phyloP scores from a whole-genome alignment of 2,329 filamentous ascomycete species.

The Alternaria sp. region DNA sequence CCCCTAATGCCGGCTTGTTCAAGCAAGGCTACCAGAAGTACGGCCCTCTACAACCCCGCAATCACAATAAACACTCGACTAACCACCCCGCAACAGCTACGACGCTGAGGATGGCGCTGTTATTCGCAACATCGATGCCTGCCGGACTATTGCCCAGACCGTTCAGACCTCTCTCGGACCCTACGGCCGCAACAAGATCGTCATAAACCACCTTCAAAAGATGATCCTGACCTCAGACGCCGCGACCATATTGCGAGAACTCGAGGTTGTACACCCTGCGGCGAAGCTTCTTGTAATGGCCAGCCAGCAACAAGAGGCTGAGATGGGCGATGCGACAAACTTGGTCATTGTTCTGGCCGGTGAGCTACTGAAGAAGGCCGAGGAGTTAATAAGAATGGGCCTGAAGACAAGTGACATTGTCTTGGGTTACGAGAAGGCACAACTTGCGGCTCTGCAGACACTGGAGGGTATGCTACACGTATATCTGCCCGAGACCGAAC shows the following conservation, averaged over 20 bases:
- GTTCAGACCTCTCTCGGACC: conserved; percentile 97
- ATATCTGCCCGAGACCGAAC: neutral
- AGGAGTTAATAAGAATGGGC: conserved; percentile 95
- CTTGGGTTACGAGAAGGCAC: conserved; percentile 92
- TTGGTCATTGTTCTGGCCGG: conserved; percentile 95
- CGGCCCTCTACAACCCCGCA: conserved; percentile 45
- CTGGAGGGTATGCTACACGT: conserved; percentile 69
- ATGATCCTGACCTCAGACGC: conserved; percentile 99
- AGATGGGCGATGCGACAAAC: conserved; percentile 99
- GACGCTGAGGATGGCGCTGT: conserved; percentile 99
- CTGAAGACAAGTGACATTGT: conserved; percentile 98
- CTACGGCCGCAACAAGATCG: conserved; percentile 98
- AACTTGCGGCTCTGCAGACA: conserved; percentile 82
- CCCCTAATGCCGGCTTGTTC: conserved; percentile 92
- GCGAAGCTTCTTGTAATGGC: conserved; percentile 99
- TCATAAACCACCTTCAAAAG: conserved; percentile 99
- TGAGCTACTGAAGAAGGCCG: conserved; percentile 94
- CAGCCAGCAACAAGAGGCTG: conserved; percentile 96
- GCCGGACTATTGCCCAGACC: conserved; percentile 91
- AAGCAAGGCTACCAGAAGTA: conserved; percentile 97
- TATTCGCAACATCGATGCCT: conserved; percentile 97
- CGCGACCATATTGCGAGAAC: conserved; percentile 94
- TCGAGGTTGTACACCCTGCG: conserved; percentile 97
- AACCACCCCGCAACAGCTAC: conserved; percentile 71
- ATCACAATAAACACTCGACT: conserved; percentile 28